Percentiles rank a stretch among this genome's conserved stretches.
phyloP scores from a whole-genome alignment of 75 land plant species.

The Ceratopteris richardii region DNA sequence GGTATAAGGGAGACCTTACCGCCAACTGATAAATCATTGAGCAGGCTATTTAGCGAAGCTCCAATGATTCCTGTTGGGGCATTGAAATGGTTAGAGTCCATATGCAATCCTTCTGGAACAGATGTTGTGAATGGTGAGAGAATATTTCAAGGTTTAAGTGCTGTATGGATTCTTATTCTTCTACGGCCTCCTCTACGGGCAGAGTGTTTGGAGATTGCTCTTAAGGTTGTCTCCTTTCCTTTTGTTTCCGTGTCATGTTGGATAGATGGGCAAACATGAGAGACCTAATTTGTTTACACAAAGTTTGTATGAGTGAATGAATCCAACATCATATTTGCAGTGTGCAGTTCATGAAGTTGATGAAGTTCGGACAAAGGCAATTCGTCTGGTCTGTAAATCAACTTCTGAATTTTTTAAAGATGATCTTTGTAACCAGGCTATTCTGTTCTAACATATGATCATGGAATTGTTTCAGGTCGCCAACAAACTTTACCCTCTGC shows the following conservation, averaged over 20 bases:
- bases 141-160: conserved; percentile 84
- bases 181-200: conserved; percentile 74
- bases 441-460: neutral
- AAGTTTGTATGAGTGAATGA: neutral
- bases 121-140: conserved; percentile 47
- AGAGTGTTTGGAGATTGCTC: conserved; percentile 69
- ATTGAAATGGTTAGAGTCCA: conserved; percentile 53
- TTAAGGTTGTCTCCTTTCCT: conserved; percentile 43
- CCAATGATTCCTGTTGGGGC: conserved; percentile 64
- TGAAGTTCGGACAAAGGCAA: conserved; percentile 88
- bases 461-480: conserved; percentile 61
- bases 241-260: neutral
- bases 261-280: neutral
- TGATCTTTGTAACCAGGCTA: too few species aligned
- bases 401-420: neutral
- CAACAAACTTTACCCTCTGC: conserved; percentile 82
- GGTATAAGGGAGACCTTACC: conserved; percentile 74
- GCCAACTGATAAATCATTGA: conserved; percentile 79
- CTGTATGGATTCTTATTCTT: conserved; percentile 83
- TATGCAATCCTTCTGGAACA: conserved; percentile 40
- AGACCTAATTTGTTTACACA: neutral
- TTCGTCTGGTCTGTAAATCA: conserved; percentile 67
- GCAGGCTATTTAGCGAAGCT: conserved; percentile 69
- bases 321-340: conserved; percentile 23
- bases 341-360: conserved; percentile 86